Base-by-base conservation (phyloP, 2,329 filamentous ascomycete species). In the Diatrype stigma region DNA sequence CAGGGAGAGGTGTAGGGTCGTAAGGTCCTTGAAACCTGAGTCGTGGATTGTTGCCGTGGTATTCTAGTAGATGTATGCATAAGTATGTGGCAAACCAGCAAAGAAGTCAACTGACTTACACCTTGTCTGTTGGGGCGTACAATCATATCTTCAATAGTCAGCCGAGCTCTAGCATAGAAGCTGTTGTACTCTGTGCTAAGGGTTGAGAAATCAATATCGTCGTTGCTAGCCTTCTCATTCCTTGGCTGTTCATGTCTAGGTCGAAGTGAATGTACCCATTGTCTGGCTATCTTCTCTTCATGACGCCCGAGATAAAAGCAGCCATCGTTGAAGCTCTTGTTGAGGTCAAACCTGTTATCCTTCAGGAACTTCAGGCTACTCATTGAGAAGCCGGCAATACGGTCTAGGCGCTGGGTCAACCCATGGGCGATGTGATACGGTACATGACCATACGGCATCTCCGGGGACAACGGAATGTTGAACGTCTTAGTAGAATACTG, bases 401-500 rank as follows among this genome's bases (percentile, higher is more conserved):
- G 35, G 17, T 38, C 35, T 21, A 38, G n/a, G 12, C 26, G 3
- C 17, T 38, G n/a, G 16, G 35, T 38, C 35, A 38, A 19, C 16
- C 14, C 17, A 19, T 21, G 14, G n/a, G 17, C n/a, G n/a, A n/a
- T 38, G 35, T 38, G n/a, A 3, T n/a, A n/a, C n/a, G n/a, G 35
- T n/a, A 38, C 35, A 8, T 38, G 17, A 10, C 17, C 17, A 10
- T 2, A n/a, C n/a, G 35, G 16, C 16, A 38, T n/a, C 35, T n/a
- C 35, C 7, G 35, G 17, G 35, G 17, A 38, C n/a, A 38, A 8
- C 6, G 4, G 35, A n/a, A 38, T 21, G 17, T 38, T 69, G 56
- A 65, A 70, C 0, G 67, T 57, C 38, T 57, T 56, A 0, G 58
- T 60, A 8, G 42, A 42, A 19, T 67, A 66, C 35, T 51, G 40